Conservation (phyloP, 441 rosid species). For the Populus hybrid region DNA sequence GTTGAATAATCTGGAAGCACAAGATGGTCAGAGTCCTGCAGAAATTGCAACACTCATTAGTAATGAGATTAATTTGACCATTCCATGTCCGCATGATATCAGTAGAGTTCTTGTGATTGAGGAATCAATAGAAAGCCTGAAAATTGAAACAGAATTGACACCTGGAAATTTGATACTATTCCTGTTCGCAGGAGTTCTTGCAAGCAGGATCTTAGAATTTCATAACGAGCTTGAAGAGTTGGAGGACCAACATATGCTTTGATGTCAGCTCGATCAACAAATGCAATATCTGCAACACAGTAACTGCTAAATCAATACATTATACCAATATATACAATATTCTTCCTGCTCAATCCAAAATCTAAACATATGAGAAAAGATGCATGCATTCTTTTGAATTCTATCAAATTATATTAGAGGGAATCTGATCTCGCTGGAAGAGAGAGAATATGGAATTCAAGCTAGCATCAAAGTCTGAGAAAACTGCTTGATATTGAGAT, state of each 20-base stretch:
- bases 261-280: conserved; percentile 94
- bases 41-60: conserved; percentile 15
- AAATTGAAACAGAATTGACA: conserved; percentile 12
- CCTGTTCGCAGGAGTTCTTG: conserved; percentile 74
- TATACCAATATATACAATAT: neutral
- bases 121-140: neutral
- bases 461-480: neutral
- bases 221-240: conserved; percentile 86
- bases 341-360: neutral
- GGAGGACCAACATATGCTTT: conserved; percentile 98
- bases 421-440: neutral
- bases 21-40: conserved; percentile 46
- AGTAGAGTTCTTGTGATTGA: neutral
- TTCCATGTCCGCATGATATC: neutral
- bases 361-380: neutral
- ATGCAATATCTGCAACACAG: conserved; percentile 74
- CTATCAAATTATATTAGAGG: neutral
- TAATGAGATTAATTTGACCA: neutral
- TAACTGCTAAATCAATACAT: neutral
- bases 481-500: conserved; percentile 7
- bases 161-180: conserved; percentile 67
- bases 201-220: conserved; percentile 80
- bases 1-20: conserved; percentile 61
- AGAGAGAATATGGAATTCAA: neutral
- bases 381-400: neutral